Evolutionary conservation across 139 green algal genomes (phyloP).

Genomic region (Chlamydomonas schloesseri): DNA sequence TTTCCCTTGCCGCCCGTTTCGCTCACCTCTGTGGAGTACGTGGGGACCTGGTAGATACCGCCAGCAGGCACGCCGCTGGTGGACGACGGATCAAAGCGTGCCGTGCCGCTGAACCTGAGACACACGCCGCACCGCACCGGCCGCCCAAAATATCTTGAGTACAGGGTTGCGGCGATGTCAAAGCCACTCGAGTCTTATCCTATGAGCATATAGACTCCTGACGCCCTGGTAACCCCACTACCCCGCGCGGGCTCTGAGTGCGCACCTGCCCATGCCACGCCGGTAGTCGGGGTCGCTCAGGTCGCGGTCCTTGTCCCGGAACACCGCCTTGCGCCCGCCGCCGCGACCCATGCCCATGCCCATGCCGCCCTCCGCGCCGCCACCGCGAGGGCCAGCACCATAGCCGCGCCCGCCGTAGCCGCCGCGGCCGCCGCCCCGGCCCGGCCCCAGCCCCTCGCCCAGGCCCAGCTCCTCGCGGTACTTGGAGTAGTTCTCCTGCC

Average conservation of each 20-base stretch:
- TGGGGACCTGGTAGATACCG: constrained; percentile 45
- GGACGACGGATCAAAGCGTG: constrained; percentile 30
- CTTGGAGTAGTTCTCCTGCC: constrained; percentile 45
- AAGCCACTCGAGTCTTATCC: too few relatives aligned
- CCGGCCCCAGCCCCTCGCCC: not conserved
- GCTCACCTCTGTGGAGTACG: constrained; percentile 26
- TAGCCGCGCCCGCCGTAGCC: not conserved
- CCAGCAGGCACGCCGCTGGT: not conserved
- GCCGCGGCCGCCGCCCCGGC: constrained; percentile 8
- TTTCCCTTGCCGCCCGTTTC: too few relatives aligned
- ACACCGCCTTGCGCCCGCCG: constrained; percentile 51
- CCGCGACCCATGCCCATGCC: constrained; percentile 30
- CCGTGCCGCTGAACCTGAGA: constrained; percentile 36
- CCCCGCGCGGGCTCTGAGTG: too few relatives aligned
- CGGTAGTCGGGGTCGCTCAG: constrained; percentile 50
- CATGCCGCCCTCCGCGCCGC: too few relatives aligned
- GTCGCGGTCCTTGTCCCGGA: constrained; percentile 49
- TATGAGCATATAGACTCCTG: too few relatives aligned
- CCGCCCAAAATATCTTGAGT: too few relatives aligned
- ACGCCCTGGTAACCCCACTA: too few relatives aligned
- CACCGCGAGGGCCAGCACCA: not conserved
- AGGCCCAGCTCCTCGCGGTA: constrained; percentile 41
- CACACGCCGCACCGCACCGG: not conserved
- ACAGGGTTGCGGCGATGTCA: too few relatives aligned
- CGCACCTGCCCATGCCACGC: constrained; percentile 40